phyloP scores from a whole-genome alignment of 202 grass and related monocot species.

The Eragrostis tef region DNA sequence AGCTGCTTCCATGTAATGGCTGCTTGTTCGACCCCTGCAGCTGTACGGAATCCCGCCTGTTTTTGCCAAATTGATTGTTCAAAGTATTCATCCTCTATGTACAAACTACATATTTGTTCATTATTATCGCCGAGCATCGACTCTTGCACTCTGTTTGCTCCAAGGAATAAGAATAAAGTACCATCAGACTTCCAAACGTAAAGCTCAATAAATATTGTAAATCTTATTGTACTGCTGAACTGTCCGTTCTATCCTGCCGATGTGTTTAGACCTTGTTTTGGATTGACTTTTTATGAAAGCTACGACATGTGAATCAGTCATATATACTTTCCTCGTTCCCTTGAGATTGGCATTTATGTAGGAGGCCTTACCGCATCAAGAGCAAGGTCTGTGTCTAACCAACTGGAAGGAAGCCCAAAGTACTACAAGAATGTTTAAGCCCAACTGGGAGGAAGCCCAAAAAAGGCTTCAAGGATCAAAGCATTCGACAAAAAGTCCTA shows the following conservation, averaged over 20 bases:
- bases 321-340: background rate
- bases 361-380: too few species aligned
- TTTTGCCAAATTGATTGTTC: slow-evolving; percentile 63
- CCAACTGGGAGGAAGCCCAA: too few species aligned
- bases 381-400: too few species aligned
- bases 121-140: slow-evolving; percentile 53
- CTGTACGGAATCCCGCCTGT: slow-evolving; percentile 29
- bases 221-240: slow-evolving; percentile 8
- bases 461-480: too few species aligned
- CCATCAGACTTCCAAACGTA: background rate
- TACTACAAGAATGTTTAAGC: too few species aligned
- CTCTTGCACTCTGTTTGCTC: slow-evolving; percentile 52
- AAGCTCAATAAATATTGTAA: slow-evolving; percentile 31
- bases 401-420: too few species aligned
- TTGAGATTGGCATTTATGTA: background rate
- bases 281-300: background rate
- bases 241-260: background rate
- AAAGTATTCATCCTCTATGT: slow-evolving; percentile 59
- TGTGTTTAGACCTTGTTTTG: background rate
- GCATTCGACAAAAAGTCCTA: too few species aligned
- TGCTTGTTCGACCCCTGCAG: slow-evolving; percentile 39
- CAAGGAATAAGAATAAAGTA: slow-evolving; percentile 61
- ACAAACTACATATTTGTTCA: slow-evolving; percentile 66
- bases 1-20: slow-evolving; percentile 52
- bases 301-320: background rate